A percentile compares a stretch with the other conserved stretches of the same genome.
Evolutionary conservation across 2,329 filamentous ascomycete genomes (phyloP).

Genomic region (Fusarium sp.): DNA sequence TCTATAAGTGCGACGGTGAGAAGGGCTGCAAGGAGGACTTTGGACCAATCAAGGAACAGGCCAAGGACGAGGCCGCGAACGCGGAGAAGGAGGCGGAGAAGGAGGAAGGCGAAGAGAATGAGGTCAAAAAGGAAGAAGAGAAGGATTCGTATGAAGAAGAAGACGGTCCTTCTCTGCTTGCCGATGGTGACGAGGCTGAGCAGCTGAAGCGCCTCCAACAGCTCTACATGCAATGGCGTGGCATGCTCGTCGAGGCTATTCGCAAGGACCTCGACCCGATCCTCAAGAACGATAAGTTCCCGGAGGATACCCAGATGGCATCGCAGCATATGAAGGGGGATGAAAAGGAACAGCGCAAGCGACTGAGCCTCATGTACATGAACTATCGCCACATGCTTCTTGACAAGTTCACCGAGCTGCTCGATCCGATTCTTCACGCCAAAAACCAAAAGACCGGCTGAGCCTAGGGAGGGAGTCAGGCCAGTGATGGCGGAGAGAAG

Average conservation of each 20-base stretch:
- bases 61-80: neutral
- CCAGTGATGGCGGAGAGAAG: neutral
- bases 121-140: neutral
- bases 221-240: constrained; percentile 31
- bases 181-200: neutral
- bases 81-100: neutral
- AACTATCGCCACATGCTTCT: constrained; percentile 16
- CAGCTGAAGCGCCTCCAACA: constrained; percentile 3
- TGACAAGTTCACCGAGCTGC: neutral
- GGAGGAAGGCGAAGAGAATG: neutral
- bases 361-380: constrained; percentile 5
- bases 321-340: neutral
- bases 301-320: neutral
- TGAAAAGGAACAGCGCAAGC: constrained; percentile 5
- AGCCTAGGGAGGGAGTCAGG: neutral
- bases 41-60: neutral
- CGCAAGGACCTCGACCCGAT: constrained; percentile 20
- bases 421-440: constrained; percentile 12
- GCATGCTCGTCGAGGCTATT: constrained; percentile 11
- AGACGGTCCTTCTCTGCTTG: neutral
- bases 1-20: neutral
- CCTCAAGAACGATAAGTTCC: neutral
- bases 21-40: neutral
- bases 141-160: neutral
- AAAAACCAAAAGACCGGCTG: neutral